Evolutionary conservation across 1,284 basidiomycete genomes (phyloP).

Genomic region (Apiotrichum mycotoxinovorans): DNA sequence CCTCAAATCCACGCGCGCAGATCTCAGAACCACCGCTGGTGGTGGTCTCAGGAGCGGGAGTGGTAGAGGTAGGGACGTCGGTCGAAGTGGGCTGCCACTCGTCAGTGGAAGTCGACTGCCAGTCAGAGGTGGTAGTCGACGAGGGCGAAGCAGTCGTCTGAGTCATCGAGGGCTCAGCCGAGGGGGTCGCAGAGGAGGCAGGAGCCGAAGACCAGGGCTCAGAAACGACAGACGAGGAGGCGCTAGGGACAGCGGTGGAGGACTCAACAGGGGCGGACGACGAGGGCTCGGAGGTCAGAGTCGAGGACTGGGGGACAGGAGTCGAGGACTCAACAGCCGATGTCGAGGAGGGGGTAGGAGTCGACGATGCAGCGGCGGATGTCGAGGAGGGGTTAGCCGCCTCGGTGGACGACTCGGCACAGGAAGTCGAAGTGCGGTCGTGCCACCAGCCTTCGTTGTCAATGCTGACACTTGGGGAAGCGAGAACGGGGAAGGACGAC

Average conservation of each 20-base stretch:
- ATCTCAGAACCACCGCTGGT: background rate
- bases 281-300: background rate
- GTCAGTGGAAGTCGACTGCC: background rate
- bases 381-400: background rate
- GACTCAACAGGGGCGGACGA: background rate
- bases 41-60: background rate
- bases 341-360: background rate
- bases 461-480: background rate
- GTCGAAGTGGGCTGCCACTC: background rate
- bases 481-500: too few relatives aligned
- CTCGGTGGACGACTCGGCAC: background rate
- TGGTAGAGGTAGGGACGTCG: background rate
- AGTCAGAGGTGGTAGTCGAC: constrained; percentile 2
- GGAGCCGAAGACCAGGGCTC: background rate
- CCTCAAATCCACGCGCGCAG: constrained; percentile 18
- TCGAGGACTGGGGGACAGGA: background rate
- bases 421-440: background rate
- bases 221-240: background rate
- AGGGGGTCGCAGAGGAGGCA: background rate
- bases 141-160: background rate
- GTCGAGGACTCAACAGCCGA: background rate
- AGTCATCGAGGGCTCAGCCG: background rate
- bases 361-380: background rate
- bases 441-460: background rate
- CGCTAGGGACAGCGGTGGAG: background rate